These are phyloP conservation scores for Dactylellina parvicollis DNA, from an alignment of 2,329 filamentous ascomycete species.

Conservation along the genomic window DNA sequence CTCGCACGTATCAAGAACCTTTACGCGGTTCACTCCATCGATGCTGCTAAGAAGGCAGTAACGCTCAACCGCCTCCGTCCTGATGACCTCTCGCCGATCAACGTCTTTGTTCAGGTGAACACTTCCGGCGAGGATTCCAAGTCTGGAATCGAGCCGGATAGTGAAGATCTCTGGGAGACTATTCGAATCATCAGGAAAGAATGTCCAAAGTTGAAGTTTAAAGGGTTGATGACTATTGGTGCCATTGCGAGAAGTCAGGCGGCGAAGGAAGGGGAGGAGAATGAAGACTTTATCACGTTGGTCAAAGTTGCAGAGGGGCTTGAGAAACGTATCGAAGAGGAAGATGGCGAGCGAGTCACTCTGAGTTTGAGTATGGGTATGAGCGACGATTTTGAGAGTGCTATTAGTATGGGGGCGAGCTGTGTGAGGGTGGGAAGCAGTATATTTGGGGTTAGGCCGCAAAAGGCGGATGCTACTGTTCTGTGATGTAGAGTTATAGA, in stretches of 20 bases:
- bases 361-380: conserved; percentile 61
- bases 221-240: conserved; percentile 60
- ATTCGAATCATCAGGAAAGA: conserved; percentile 68
- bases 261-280: conserved; percentile 50
- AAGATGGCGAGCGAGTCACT: conserved; percentile 36
- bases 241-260: conserved; percentile 46
- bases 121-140: conserved; percentile 70
- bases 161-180: conserved; percentile 39
- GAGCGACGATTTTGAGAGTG: conserved; percentile 94
- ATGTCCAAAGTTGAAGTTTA: conserved; percentile 77
- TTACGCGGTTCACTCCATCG: conserved; percentile 90
- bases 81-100: conserved; percentile 65
- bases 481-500: no score
- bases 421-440: conserved; percentile 93
- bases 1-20: conserved; percentile 88
- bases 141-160: conserved; percentile 27
- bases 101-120: conserved; percentile 92
- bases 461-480: conserved; percentile 74
- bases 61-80: conserved; percentile 79
- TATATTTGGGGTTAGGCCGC: conserved; percentile 86
- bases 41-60: conserved; percentile 85
- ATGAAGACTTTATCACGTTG: conserved; percentile 51
- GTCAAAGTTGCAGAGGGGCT: conserved; percentile 29
- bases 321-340: conserved; percentile 51
- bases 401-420: conserved; percentile 81